phyloP scores from a whole-genome alignment of 2,329 filamentous ascomycete genomes.

The Clathrospora elynae region DNA sequence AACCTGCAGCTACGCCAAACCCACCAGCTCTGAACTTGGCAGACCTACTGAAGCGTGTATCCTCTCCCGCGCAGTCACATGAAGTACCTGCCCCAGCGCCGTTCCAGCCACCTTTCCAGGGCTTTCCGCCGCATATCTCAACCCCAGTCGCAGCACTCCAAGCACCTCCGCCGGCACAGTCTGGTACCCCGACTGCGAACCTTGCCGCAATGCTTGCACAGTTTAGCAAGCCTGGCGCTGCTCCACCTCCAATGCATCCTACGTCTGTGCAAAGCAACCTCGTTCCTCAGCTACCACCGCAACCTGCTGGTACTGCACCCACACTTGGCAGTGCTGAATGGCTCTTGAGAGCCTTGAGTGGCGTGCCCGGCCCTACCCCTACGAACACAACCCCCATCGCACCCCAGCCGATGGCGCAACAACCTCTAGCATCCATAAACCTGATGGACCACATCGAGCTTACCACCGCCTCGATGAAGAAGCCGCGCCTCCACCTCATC shows the following conservation, averaged over 20 bases:
- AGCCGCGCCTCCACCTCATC: constrained; percentile 75
- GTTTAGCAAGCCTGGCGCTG: constrained; percentile 33
- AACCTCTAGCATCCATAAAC: constrained; percentile 44
- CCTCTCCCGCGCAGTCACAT: constrained; percentile 34
- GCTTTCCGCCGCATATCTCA: constrained; percentile 27
- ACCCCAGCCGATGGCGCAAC: constrained; percentile 35
- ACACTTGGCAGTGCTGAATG: constrained; percentile 35
- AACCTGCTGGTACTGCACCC: constrained; percentile 19
- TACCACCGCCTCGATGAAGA: constrained; percentile 71
- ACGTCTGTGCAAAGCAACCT: constrained; percentile 24
- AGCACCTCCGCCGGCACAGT: constrained; percentile 33
- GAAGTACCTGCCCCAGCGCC: constrained; percentile 32
- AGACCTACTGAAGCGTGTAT: constrained; percentile 37
- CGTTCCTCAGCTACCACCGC: constrained; percentile 27
- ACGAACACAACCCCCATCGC: constrained; percentile 33
- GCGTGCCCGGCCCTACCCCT: constrained; percentile 31
- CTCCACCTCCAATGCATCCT: constrained; percentile 21
- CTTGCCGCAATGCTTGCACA: constrained; percentile 43
- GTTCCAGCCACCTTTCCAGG: constrained; percentile 37
- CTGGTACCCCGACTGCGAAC: constrained; percentile 35
- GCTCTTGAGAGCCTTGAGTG: constrained; percentile 41
- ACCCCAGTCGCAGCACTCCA: constrained; percentile 29
- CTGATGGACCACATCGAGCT: constrained; percentile 61
- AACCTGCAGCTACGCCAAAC: constrained; percentile 26
- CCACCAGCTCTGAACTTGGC: constrained; percentile 34